Percentiles rank a stretch among this genome's conserved stretches.
These are phyloP conservation scores for Apiospora aurea DNA, from an alignment of 2,329 filamentous ascomycete species.

Conservation along the genomic window DNA sequence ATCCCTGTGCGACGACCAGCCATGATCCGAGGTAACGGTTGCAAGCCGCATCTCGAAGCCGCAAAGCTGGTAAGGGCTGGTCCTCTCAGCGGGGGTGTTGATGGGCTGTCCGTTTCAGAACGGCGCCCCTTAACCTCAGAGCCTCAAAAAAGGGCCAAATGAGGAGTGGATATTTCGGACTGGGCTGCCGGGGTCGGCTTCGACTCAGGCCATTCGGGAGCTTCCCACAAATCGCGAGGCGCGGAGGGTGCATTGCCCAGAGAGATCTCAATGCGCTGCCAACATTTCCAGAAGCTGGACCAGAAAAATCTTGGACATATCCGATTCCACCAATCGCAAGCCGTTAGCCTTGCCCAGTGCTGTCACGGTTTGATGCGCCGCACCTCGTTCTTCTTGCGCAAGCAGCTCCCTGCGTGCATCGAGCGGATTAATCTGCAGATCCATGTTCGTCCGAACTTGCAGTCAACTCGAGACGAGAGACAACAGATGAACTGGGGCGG, in stretches of 20 bases:
- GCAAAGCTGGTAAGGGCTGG: not conserved
- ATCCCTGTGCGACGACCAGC: not conserved
- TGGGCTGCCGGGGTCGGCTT: not conserved
- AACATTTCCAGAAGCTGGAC: not conserved
- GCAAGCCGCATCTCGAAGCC: conserved; percentile 1
- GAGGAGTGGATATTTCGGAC: not conserved
- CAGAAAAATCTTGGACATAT: not conserved
- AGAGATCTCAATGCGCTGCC: not conserved
- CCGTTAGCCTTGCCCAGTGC: not conserved
- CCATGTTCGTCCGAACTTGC: conserved; percentile 19
- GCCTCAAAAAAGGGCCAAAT: not conserved
- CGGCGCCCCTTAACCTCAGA: not conserved
- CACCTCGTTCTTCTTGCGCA: not conserved
- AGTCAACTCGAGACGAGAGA: conserved; percentile 8
- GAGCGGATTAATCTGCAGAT: not conserved
- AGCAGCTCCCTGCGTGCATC: conserved; percentile 3
- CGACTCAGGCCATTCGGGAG: not conserved
- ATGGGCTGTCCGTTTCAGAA: conserved; percentile 8
- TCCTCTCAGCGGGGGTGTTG: not conserved
- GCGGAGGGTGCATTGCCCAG: conserved; percentile 12
- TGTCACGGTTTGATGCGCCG: not conserved
- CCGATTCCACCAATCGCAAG: not conserved
- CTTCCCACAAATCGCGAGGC: not conserved
- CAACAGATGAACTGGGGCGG: not conserved
- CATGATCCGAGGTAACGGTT: conserved; percentile 14